Evolutionary conservation across 2,329 filamentous ascomycete species (phyloP).

Genomic region (Phaeosphaeriaceae sp.): DNA sequence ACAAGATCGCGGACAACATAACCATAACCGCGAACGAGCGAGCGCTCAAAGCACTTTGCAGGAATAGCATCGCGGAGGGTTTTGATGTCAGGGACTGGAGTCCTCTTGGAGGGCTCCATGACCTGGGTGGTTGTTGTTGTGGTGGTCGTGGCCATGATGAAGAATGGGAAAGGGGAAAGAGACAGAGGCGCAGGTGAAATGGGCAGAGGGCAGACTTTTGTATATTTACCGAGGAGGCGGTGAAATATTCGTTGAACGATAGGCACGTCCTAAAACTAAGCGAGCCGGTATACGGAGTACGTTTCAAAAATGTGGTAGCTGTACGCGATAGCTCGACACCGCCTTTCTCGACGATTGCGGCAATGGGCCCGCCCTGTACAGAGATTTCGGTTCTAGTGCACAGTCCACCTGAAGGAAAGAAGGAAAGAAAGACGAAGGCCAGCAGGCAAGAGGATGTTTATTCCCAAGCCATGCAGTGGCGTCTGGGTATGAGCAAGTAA

Average conservation of each 20-base stretch:
- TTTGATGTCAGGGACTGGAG: slow-evolving; percentile 30
- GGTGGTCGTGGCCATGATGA: slow-evolving; percentile 21
- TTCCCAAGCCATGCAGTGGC: too few relatives aligned
- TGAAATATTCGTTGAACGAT: slow-evolving; percentile 10
- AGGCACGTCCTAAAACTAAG: slow-evolving; percentile 22
- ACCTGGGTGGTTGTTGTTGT: slow-evolving; percentile 26
- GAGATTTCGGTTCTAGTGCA: slow-evolving; percentile 31
- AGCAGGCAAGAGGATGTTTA: too few relatives aligned
- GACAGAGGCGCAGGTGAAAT: slow-evolving; percentile 3
- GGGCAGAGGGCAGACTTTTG: slow-evolving; percentile 15
- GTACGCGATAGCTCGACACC: slow-evolving; percentile 20
- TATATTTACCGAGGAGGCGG: slow-evolving; percentile 16
- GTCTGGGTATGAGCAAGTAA: too few relatives aligned
- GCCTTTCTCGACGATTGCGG: slow-evolving; percentile 17
- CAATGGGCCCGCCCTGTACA: slow-evolving; percentile 4
- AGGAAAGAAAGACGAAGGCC: background rate
- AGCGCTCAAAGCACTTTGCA: slow-evolving; percentile 32
- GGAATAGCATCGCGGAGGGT: slow-evolving; percentile 32
- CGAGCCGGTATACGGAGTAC: slow-evolving; percentile 25
- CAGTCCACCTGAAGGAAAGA: slow-evolving; percentile 20
- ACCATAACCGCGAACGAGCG: slow-evolving; percentile 26
- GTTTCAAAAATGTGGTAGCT: slow-evolving; percentile 25
- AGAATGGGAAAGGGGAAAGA: slow-evolving; percentile 8
- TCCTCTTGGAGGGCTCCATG: slow-evolving; percentile 20
- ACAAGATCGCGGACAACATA: slow-evolving; percentile 33